phyloP scores from a whole-genome alignment of 208 protist genomes.

The Naegleria fowleri region DNA sequence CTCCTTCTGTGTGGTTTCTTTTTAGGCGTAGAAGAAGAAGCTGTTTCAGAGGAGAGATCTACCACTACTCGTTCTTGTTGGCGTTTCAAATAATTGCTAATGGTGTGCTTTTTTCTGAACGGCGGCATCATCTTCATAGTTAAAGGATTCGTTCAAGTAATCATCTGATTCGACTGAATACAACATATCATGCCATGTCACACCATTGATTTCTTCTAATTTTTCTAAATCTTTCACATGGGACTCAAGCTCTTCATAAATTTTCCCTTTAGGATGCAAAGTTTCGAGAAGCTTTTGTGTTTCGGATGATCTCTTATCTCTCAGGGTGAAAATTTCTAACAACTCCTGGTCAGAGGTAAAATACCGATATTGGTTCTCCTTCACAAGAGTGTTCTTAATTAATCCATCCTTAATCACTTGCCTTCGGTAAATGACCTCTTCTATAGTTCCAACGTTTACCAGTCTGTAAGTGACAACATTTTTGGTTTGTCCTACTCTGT shows the following conservation, averaged over 20 bases:
- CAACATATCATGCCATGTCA: background rate
- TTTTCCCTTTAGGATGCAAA: background rate
- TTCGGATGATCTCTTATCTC: background rate
- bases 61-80: background rate
- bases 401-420: conserved; percentile 81
- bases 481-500: conserved; percentile 93
- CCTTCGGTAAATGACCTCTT: conserved; percentile 96
- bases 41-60: no score
- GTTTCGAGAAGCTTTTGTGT: background rate
- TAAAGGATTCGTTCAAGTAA: background rate
- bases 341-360: background rate
- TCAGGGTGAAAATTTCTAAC: background rate
- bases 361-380: conserved; percentile 13
- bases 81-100: background rate
- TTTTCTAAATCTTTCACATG: background rate
- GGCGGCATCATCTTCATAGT: background rate
- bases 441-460: conserved; percentile 86
- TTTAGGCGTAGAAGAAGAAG: no score
- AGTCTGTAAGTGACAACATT: conserved; percentile 90
- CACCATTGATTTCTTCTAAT: background rate
- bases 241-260: background rate
- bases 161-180: background rate
- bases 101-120: background rate
- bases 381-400: background rate
- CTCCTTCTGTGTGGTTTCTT: no score